Evolutionary conservation across 2,329 filamentous ascomycete genomes (phyloP).

Genomic region (Alternaria ethzedia): DNA sequence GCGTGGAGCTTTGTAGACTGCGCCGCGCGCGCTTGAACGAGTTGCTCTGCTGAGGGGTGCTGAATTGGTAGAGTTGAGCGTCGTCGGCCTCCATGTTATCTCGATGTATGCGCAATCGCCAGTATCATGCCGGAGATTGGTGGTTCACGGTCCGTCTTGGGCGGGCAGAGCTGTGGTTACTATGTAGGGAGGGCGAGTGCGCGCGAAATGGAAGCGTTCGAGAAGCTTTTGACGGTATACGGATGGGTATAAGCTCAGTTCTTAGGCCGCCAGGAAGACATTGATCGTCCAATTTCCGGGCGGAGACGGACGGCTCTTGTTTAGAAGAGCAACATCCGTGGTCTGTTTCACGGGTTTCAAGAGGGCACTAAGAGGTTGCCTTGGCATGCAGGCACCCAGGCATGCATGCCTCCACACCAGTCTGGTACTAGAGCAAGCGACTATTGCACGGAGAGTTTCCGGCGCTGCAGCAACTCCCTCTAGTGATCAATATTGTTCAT

Average conservation of each 20-base stretch:
- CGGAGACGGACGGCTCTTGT: slow-evolving; percentile 48
- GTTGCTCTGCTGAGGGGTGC: slow-evolving; percentile 43
- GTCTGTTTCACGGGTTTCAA: slow-evolving; percentile 28
- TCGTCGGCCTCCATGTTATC: slow-evolving; percentile 50
- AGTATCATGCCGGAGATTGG: slow-evolving; percentile 47
- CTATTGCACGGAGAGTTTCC: slow-evolving; percentile 37
- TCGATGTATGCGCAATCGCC: slow-evolving; percentile 34
- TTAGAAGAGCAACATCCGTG: slow-evolving; percentile 36
- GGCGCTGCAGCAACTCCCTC: slow-evolving; percentile 22
- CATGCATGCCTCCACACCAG: slow-evolving; percentile 28
- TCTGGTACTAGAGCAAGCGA: slow-evolving; percentile 37
- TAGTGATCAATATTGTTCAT: slow-evolving; percentile 1
- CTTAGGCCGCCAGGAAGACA: slow-evolving; percentile 48
- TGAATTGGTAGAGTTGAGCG: slow-evolving; percentile 45
- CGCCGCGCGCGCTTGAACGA: slow-evolving; percentile 48
- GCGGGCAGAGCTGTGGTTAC: slow-evolving; percentile 32
- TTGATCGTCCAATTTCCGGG: slow-evolving; percentile 50
- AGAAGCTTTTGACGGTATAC: slow-evolving; percentile 46
- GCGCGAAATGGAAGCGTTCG: slow-evolving; percentile 42
- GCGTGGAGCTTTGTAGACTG: slow-evolving; percentile 46
- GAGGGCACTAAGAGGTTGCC: slow-evolving; percentile 32
- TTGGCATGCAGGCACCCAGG: slow-evolving; percentile 46
- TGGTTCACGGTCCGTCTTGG: slow-evolving; percentile 39
- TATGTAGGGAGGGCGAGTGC: slow-evolving; percentile 34
- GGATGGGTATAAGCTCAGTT: slow-evolving; percentile 41